A percentile compares a stretch with the other conserved stretches of the same genome.
Conservation (phyloP, 805 yeast species). For the Wickerhamiella spandovensis region DNA sequence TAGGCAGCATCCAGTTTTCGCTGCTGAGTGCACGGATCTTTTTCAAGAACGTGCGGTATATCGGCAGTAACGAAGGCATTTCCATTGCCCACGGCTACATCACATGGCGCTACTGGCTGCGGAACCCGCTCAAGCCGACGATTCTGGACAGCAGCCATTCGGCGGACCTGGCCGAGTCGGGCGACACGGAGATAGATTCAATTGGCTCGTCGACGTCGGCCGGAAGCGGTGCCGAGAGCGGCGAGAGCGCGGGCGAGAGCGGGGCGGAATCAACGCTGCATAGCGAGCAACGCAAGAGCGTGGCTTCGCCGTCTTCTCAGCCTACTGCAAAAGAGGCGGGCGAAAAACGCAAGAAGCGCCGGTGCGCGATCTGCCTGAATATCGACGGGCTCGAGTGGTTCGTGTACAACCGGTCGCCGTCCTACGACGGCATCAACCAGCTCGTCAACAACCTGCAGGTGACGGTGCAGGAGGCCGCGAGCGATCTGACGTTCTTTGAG, state of each 20-base stretch:
- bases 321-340: neutral
- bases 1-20: slow-evolving; percentile 66
- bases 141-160: neutral
- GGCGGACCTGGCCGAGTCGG: neutral
- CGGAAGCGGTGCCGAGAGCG: neutral
- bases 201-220: neutral
- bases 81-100: slow-evolving; percentile 59
- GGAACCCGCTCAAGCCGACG: neutral
- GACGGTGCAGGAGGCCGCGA: slow-evolving; percentile 1
- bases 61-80: slow-evolving; percentile 61
- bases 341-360: neutral
- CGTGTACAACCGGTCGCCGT: slow-evolving; percentile 62
- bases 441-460: neutral
- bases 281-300: neutral
- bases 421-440: slow-evolving; percentile 39
- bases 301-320: no score
- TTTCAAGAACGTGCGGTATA: slow-evolving; percentile 59
- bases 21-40: slow-evolving; percentile 72
- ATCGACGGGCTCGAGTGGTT: slow-evolving; percentile 75
- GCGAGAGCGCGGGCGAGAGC: neutral
- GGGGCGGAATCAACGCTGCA: neutral
- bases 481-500: slow-evolving; percentile 10
- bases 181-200: neutral
- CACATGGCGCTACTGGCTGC: slow-evolving; percentile 8
- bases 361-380: slow-evolving; percentile 28